Evolutionary conservation across 352 stramenopile genomes (phyloP), one percentile per base, ranked within the genome.

Genomic region (Globisporangium splendens): DNA sequence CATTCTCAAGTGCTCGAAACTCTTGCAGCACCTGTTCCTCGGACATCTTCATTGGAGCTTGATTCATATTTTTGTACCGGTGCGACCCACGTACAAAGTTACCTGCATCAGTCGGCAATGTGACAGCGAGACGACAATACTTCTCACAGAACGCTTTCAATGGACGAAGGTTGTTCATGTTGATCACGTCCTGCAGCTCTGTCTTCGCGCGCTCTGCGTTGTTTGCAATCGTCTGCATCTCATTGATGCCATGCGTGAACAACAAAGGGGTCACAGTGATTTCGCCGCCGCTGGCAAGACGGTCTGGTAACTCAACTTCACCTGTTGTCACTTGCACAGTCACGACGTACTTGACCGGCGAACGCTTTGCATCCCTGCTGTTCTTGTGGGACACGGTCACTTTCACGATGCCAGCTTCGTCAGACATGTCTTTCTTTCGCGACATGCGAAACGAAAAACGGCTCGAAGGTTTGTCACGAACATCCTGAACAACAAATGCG

Each of bases 221-320:
- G 69, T 98, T 98, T 2, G 89, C 89, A 47, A 98, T 90, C 14
- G 91, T 97, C 73, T 97, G 91, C 86, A 96, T 97, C 68, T 98
- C 93, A 65, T 98, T 98, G 66, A 98, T 97, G 35, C 93, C 92
- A 54, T 98, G 86, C 7, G 86, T 94, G 58, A 95, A 93, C n/a
- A 95, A 56, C 20, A 93, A 54, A 1, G 86, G 83, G n/a, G 80
- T 93, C 46, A 95, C 82, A 14, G 80, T 68, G 62, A 95, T 91
- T 66, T 93, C 80, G 4, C 86, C 86, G 41, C 83, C 82, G 3
- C 57, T 57, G 17, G 82, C 79, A 7, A 95, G 60, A 24, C 82
- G 76, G 31, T 91, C 77, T 3, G 86, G 86, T 17, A 95, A 49
- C 51, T 93, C 83, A 5, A 93, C 80, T 28, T 93, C 83, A 17